Conservation (phyloP, 2,329 filamentous ascomycete genomes). For the Aspergillus chevalieri region DNA sequence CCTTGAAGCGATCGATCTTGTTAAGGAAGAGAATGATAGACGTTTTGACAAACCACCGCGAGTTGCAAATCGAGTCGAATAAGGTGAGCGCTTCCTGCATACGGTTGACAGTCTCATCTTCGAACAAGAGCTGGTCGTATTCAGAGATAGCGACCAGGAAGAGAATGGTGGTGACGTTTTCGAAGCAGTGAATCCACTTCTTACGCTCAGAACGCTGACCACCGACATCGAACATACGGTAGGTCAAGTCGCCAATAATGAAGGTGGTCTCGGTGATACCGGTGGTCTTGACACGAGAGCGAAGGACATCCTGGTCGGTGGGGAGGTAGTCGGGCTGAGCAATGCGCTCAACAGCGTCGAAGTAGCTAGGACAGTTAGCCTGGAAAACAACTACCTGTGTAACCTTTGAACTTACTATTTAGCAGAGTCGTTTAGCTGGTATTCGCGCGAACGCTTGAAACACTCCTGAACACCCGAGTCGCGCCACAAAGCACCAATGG, state of each 20-base stretch:
- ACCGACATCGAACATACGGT: constrained; percentile 96
- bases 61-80: constrained; percentile 69
- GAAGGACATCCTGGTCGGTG: constrained; percentile 89
- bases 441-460: constrained; percentile 92
- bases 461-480: constrained; percentile 89
- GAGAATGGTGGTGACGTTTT: constrained; percentile 93
- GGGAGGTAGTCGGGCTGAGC: constrained; percentile 88
- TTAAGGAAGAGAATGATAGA: constrained; percentile 68
- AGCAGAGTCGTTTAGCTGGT: constrained; percentile 92
- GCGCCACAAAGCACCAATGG: constrained; percentile 88
- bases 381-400: constrained; percentile 1
- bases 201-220: constrained; percentile 93
- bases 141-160: constrained; percentile 96
- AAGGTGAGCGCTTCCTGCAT: constrained; percentile 67
- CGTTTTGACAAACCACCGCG: constrained; percentile 66
- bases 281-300: constrained; percentile 94
- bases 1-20: constrained; percentile 71
- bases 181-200: constrained; percentile 99
- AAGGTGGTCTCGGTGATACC: constrained; percentile 97
- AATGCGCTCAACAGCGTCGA: constrained; percentile 89
- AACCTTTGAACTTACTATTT: constrained; percentile 66
- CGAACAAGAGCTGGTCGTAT: constrained; percentile 92
- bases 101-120: constrained; percentile 85
- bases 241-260: constrained; percentile 88
- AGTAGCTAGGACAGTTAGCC: constrained; percentile 64